These are phyloP conservation scores for Solanum medicagineum DNA, from an alignment of 257 asterid species.

Conservation along the genomic window DNA sequence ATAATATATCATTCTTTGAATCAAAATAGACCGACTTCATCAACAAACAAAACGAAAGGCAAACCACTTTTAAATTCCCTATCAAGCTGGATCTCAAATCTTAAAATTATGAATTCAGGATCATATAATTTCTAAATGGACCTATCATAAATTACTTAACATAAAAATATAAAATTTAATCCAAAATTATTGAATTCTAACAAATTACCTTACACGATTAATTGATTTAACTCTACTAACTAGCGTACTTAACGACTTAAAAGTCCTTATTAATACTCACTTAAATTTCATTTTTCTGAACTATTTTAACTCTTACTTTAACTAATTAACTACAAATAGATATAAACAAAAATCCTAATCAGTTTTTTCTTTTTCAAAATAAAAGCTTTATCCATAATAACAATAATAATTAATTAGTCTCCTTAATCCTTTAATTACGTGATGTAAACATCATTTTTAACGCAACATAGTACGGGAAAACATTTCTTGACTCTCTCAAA, in stretches of 20 bases:
- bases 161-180: neutral
- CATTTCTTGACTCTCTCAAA: slow-evolving; percentile 13
- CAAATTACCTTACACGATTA: neutral
- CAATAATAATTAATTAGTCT: neutral
- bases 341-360: neutral
- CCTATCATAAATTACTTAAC: neutral
- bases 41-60: neutral
- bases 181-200: neutral
- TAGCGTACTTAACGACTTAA: neutral
- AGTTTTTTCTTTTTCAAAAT: neutral
- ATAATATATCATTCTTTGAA: neutral
- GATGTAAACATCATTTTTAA: slow-evolving; percentile 7
- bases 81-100: neutral
- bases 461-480: slow-evolving; percentile 6
- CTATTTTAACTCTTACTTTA: neutral
- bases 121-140: neutral
- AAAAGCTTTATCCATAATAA: neutral
- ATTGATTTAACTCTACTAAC: neutral
- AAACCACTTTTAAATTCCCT: neutral
- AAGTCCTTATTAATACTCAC: neutral
- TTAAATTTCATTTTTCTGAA: neutral
- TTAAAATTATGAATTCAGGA: neutral
- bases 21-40: neutral
- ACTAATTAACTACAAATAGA: neutral
- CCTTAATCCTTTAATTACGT: neutral